phyloP scores from a whole-genome alignment of 441 rosid genomes.

The Heliophila coronopifolia region DNA sequence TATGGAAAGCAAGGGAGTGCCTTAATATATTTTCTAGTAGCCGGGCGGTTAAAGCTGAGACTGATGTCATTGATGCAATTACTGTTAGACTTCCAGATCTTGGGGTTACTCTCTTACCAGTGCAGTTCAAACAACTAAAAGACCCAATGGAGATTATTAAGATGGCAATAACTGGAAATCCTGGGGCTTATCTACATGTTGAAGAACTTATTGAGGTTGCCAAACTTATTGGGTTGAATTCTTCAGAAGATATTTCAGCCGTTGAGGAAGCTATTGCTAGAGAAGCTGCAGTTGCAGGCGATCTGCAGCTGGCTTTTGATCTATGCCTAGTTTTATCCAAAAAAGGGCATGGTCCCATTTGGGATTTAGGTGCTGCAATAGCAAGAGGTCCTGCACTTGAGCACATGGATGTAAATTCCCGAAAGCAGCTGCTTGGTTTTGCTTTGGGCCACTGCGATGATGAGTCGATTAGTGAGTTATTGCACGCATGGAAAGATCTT shows the following conservation, averaged over 20 bases:
- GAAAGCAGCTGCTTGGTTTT: slow-evolving; percentile 83
- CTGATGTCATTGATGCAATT: slow-evolving; percentile 74
- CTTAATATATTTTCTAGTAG: slow-evolving; percentile 74
- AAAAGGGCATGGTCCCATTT: slow-evolving; percentile 89
- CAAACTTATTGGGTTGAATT: slow-evolving; percentile 82
- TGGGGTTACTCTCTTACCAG: slow-evolving; percentile 84
- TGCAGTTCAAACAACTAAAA: slow-evolving; percentile 92
- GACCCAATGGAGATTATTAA: slow-evolving; percentile 95
- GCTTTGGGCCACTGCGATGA: slow-evolving; percentile 92
- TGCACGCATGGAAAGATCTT: slow-evolving; percentile 96
- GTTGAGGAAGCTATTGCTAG: slow-evolving; percentile 98
- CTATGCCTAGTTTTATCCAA: slow-evolving; percentile 74
- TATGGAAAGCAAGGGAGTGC: slow-evolving; percentile 98
- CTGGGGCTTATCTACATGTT: slow-evolving; percentile 86
- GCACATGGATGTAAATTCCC: slow-evolving; percentile 65
- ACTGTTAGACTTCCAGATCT: slow-evolving; percentile 88
- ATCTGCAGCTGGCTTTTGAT: slow-evolving; percentile 96
- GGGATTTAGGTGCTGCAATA: slow-evolving; percentile 99
- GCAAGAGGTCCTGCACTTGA: slow-evolving; percentile 97
- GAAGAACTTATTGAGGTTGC: slow-evolving; percentile 92
- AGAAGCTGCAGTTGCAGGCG: slow-evolving; percentile 97
- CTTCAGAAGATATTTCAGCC: slow-evolving; percentile 66
- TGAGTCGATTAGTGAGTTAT: slow-evolving; percentile 86
- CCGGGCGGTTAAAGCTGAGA: slow-evolving; percentile 78
- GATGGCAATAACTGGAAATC: slow-evolving; percentile 87